These are phyloP conservation scores for Nigrospora sphaerica DNA, from an alignment of 2,329 filamentous ascomycete species.

Conservation along the genomic window DNA sequence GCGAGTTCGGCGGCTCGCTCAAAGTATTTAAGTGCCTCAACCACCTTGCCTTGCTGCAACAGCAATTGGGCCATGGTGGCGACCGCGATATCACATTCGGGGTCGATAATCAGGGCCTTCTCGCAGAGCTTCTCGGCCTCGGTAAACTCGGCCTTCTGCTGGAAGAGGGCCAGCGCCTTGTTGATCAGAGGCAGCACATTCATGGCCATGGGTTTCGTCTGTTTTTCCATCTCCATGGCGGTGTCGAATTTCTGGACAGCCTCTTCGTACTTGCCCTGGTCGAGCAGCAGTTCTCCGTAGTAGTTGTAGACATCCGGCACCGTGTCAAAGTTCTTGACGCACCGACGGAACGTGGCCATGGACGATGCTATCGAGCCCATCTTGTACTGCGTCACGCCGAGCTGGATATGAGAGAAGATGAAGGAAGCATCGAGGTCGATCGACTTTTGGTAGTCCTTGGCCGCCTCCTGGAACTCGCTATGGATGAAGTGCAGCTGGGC, in stretches of 20 bases:
- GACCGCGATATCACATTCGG: constrained; percentile 96
- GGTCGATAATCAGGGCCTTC: constrained; percentile 95
- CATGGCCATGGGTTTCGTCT: constrained; percentile 88
- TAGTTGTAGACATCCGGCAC: constrained; percentile 99
- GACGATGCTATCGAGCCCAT: constrained; percentile 96
- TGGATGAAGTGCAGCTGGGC: constrained; percentile 98
- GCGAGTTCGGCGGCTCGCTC: constrained; percentile 92
- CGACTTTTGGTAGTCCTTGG: constrained; percentile 98
- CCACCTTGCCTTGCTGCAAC: constrained; percentile 95
- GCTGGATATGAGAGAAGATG: constrained; percentile 99
- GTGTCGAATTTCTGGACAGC: constrained; percentile 97
- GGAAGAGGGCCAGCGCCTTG: constrained; percentile 94
- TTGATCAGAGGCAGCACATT: constrained; percentile 97
- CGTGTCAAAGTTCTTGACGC: constrained; percentile 97
- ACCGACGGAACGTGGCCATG: constrained; percentile 95
- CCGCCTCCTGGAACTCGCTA: constrained; percentile 83
- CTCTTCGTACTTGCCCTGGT: constrained; percentile 92
- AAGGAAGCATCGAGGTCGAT: constrained; percentile 94
- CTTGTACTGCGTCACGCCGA: constrained; percentile 99
- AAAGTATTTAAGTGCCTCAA: constrained; percentile 92
- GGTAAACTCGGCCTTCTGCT: constrained; percentile 94
- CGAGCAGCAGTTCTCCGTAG: constrained; percentile 92
- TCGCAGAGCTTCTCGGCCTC: constrained; percentile 96
- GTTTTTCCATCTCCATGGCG: constrained; percentile 98
- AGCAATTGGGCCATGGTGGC: constrained; percentile 98